Percentiles rank a stretch among this genome's conserved stretches.
Conservation (phyloP, 305 asterid genomes). For the Coffea humblotiana region DNA sequence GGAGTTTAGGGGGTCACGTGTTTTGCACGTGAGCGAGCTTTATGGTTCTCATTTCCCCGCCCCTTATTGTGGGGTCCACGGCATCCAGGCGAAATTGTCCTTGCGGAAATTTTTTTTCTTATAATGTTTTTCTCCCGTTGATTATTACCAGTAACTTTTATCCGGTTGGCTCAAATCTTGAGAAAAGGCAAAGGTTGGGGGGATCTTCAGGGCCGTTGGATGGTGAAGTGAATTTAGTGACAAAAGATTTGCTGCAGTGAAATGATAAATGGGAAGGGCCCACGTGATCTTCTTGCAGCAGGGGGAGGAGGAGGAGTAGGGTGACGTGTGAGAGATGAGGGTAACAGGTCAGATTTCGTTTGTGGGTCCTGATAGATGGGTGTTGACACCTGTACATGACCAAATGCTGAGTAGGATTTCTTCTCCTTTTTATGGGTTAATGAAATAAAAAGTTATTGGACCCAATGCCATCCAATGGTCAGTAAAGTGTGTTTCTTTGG, state of each 20-base stretch:
- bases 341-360: background rate
- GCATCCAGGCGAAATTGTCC: background rate
- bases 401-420: slow-evolving; percentile 13
- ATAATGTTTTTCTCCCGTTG: slow-evolving; percentile 24
- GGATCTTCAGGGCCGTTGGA: slow-evolving; percentile 1
- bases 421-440: background rate
- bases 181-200: background rate
- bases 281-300: slow-evolving; percentile 25
- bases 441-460: background rate
- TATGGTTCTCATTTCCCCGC: no score
- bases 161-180: slow-evolving; percentile 13
- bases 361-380: slow-evolving; percentile 5
- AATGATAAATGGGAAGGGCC: slow-evolving; percentile 5
- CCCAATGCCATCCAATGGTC: slow-evolving; percentile 4
- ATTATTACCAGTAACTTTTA: background rate
- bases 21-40: background rate
- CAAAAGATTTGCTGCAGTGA: slow-evolving; percentile 11
- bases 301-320: background rate
- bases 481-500: background rate
- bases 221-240: slow-evolving; percentile 2
- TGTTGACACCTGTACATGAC: slow-evolving; percentile 28
- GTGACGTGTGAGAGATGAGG: slow-evolving; percentile 19
- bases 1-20: slow-evolving; percentile 14
- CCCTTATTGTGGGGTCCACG: background rate
- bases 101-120: background rate